Conservation (phyloP, 208 protist species). For the Hexamita inflata region DNA sequence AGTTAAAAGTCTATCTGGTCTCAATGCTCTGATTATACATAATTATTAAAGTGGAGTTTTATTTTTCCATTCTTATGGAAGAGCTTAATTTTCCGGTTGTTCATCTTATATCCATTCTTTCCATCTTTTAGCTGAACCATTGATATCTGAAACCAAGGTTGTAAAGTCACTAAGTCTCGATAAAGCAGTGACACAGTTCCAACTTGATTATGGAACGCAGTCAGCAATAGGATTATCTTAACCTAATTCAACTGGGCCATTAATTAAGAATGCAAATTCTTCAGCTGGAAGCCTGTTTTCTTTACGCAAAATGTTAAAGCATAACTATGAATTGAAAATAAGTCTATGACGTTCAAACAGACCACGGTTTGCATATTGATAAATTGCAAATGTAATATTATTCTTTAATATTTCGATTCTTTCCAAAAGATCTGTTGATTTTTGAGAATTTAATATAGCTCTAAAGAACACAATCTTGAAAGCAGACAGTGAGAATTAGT, state of each 20-base stretch:
- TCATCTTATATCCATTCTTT: constrained; percentile 54
- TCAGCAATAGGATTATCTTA: constrained; percentile 47
- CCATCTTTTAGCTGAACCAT: constrained; percentile 54
- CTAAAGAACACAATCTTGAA: constrained; percentile 91
- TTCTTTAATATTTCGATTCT: constrained; percentile 71
- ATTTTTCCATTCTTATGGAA: constrained; percentile 70
- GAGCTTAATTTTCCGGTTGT: constrained; percentile 53
- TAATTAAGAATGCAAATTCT: constrained; percentile 76
- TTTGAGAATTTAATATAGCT: constrained; percentile 64
- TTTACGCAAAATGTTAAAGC: constrained; percentile 66
- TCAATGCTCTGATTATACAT: constrained; percentile 72
- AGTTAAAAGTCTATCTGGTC: constrained; percentile 75
- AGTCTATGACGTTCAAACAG: constrained; percentile 94
- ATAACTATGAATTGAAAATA: constrained; percentile 81
- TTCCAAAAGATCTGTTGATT: constrained; percentile 67
- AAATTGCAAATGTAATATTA: constrained; percentile 65
- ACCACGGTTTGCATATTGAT: constrained; percentile 58
- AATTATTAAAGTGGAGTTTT: constrained; percentile 74
- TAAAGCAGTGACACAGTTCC: constrained; percentile 45
- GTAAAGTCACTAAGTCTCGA: constrained; percentile 49
- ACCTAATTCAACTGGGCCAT: constrained; percentile 43
- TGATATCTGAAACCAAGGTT: constrained; percentile 52
- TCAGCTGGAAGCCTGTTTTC: constrained; percentile 56
- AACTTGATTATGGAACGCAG: constrained; percentile 50
- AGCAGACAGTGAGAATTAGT: constrained; percentile 84